Evolutionary conservation across 1,284 basidiomycete genomes (phyloP), one percentile per base, ranked within the genome.

Genomic region (Porogramme epimiltina): DNA sequence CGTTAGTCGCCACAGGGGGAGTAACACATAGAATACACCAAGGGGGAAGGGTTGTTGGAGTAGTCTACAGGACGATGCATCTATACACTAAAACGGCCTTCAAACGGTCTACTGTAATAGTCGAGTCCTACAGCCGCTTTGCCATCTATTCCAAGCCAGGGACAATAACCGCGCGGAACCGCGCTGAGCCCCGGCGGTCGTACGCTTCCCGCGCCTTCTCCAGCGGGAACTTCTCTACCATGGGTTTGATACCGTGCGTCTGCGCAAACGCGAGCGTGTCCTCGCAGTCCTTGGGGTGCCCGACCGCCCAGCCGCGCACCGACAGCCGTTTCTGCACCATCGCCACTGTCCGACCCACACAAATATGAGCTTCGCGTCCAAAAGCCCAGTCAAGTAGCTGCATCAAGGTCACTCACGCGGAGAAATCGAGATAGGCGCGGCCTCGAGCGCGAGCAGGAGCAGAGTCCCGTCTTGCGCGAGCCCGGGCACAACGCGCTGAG

Each of bases 81-180:
- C n/a, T n/a, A n/a, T n/a, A n/a, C n/a, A n/a, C n/a, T n/a, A n/a
- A n/a, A n/a, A n/a, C n/a, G n/a, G n/a, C n/a, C n/a, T n/a, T n/a
- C n/a, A n/a, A n/a, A n/a, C n/a, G n/a, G n/a, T n/a, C n/a, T n/a
- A n/a, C n/a, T n/a, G n/a, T n/a, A n/a, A n/a, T n/a, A n/a, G n/a
- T n/a, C n/a, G n/a, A n/a, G n/a, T n/a, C n/a, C n/a, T n/a, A n/a
- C n/a, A n/a, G n/a, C n/a, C n/a, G n/a, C n/a, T n/a, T n/a, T n/a
- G n/a, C n/a, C n/a, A n/a, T n/a, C n/a, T n/a, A n/a, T n/a, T n/a
- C n/a, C 25, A 56, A 39, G 6, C 54, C 51, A 2, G 66, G 65
- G 1, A 66, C 49, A 15, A 68, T 56, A 19, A 68, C 65, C 3
- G 65, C 61, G 4, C 66, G 59, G 59, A 66, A 68, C 20, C 56